These are phyloP conservation scores for Trebouxia gelatinosa DNA, from an alignment of 163 green algal species.

Conservation along the genomic window DNA sequence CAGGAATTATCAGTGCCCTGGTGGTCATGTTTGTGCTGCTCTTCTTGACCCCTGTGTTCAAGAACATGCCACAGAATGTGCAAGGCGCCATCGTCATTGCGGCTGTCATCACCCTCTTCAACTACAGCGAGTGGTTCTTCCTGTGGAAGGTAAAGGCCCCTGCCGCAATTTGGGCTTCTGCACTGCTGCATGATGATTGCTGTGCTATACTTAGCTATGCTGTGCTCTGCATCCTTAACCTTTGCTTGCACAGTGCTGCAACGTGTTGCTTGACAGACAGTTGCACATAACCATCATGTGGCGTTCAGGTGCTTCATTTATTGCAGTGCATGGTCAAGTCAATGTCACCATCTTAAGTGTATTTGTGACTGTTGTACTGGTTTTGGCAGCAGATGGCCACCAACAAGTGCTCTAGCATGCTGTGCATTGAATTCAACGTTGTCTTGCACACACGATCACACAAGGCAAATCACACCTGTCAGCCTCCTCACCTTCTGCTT, in stretches of 20 bases:
- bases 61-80: conserved; percentile 74
- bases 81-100: conserved; percentile 88
- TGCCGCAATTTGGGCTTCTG: background rate
- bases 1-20: conserved; percentile 34
- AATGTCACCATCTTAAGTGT: no score
- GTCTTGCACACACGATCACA: no score
- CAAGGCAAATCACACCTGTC: no score
- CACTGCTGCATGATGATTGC: background rate
- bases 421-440: no score
- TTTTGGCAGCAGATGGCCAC: no score
- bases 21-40: conserved; percentile 81
- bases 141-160: conserved; percentile 34
- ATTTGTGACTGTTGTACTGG: no score
- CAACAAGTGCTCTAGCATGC: no score
- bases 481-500: background rate
- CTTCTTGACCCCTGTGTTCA: conserved; percentile 82
- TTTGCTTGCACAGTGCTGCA: background rate
- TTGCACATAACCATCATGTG: no score
- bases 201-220: background rate
- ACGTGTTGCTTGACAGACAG: background rate
- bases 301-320: no score
- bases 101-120: conserved; percentile 74
- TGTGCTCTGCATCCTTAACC: background rate
- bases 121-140: conserved; percentile 54
- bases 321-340: no score